Evolutionary conservation across 768 basidiomycete species (phyloP), one percentile per base, ranked within the genome.

Genomic region (Amanita exitialis): DNA sequence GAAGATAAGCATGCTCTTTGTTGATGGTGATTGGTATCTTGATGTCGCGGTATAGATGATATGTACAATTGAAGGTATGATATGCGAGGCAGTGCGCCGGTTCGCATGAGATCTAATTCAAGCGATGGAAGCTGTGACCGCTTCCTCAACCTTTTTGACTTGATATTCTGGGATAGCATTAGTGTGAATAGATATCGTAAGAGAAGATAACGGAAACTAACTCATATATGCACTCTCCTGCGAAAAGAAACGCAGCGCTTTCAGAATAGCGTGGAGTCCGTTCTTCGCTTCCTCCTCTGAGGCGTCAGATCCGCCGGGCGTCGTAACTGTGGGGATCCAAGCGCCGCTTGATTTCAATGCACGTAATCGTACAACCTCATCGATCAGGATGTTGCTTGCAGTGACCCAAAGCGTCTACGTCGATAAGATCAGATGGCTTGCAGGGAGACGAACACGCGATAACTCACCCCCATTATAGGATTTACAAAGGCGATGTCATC

Each of bases 391-490:
- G 42, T 69, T 64, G 56, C 71, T 74, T 30, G 75, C 73, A 39
- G 64, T 66, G 62, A 68, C 66, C 73, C 74, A 76, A 7, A 76
- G 59, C 3, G 70, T 73, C 74, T 76, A 54, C 1, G 37, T 41
- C 23, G 30, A 52, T 55, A 12, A 34, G n/a, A 54, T 28, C 47
- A 53, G 42, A 45, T 37, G 45, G 30, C 39, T 39, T 47, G 34
- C 54, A 25, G 2, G n/a, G 16, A 51, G 45, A 48, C 56, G 49
- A 41, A 52, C 35, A 56, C 50, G 18, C 27, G 42, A 42, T n/a
- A 25, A 69, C 75, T 62, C 61, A 78, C 76, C n/a, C 72, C 74
- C 69, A 76, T 71, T 21, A 78, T 73, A 12, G 76, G 73, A 58
- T 73, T 76, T 23, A 76, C 61, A 53, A 64, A 62, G 2, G 69